Base-by-base conservation (phyloP, 208 protist species). In the Crithidia fasciculata region DNA sequence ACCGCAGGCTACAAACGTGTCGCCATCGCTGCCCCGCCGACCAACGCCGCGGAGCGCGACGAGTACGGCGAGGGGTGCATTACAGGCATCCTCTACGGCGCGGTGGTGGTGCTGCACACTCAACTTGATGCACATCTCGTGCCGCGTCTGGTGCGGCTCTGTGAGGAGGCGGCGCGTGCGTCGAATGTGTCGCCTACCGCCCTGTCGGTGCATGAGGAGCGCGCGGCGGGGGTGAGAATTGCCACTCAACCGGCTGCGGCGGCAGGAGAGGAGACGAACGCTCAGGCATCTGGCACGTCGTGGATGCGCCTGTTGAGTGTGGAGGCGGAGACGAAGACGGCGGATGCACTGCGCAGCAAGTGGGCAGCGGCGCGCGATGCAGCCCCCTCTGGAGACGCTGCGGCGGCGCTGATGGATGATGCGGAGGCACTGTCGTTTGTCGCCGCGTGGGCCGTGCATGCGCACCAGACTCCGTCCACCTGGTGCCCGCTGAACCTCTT, bases 41-140 rank as follows among this genome's bases (percentile, higher is more conserved):
- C 63, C 0, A 80, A 16, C 18, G 78, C 71, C 4, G 58, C 47
- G n/a, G 80, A 76, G 36, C 73, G 79, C 13, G 45, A 39, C 37
- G 18, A 28, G 4, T 73, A 74, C 57, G 79, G 79, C 0, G 74
- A 88, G 43, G 76, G 79, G 0, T 84, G 75, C 54, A 54, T 79
- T 60, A 82, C 79, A 2, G 72, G 72, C 0, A 12, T 81, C 0
- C 66, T 72, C 7, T 87, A 83, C 28, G 82, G 78, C 40, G 78
- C 50, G 3, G 61, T 52, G 2, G 45, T 78, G 3, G 66, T 82
- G 28, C 40, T 77, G 61, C 72, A 65, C 53, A 28, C 28, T 28
- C 28, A 28, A 28, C 28, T 28, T 28, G 28, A 28, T 28, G 28
- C 28, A 28, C 28, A 28, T 28, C 28, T 28, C 28, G 28, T 28